Conservation (phyloP, 2,329 filamentous ascomycete species). For the Fusarium nygamai region DNA sequence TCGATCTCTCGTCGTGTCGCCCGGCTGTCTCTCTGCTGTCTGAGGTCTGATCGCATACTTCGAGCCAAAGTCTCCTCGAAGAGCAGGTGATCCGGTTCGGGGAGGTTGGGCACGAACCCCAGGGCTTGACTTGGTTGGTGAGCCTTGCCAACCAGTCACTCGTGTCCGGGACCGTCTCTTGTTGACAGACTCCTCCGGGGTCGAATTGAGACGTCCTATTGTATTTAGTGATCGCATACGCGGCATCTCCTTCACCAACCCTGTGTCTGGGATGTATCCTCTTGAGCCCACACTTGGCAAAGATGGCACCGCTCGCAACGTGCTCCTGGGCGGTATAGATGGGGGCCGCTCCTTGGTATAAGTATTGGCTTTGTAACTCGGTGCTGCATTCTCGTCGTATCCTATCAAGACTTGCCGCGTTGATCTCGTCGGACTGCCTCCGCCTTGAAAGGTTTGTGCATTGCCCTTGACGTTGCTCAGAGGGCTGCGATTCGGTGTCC, state of each 20-base stretch:
- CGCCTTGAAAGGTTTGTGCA: background rate
- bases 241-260: conserved; percentile 6
- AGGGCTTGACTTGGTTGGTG: conserved; percentile 46
- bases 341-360: conserved; percentile 1
- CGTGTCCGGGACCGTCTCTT: conserved; percentile 38
- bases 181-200: conserved; percentile 28
- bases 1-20: background rate
- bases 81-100: conserved; percentile 9
- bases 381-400: conserved; percentile 35
- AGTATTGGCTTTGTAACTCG: background rate
- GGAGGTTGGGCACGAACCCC: conserved; percentile 28
- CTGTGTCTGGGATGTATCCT: background rate
- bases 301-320: conserved; percentile 41
- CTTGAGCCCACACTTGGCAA: conserved; percentile 29
- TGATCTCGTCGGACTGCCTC: background rate
- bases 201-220: conserved; percentile 21
- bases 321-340: conserved; percentile 28
- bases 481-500: conserved; percentile 9
- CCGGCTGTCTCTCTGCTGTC: conserved; percentile 5
- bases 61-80: background rate
- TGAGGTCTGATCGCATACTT: conserved; percentile 1
- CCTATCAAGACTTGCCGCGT: background rate
- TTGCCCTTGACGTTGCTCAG: conserved; percentile 24
- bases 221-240: conserved; percentile 43
- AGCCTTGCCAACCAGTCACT: conserved; percentile 23